A percentile compares a stretch with the other conserved stretches of the same genome.
Evolutionary conservation across 306 rosid genomes (phyloP).

Genomic region (Cicer arietinum): DNA sequence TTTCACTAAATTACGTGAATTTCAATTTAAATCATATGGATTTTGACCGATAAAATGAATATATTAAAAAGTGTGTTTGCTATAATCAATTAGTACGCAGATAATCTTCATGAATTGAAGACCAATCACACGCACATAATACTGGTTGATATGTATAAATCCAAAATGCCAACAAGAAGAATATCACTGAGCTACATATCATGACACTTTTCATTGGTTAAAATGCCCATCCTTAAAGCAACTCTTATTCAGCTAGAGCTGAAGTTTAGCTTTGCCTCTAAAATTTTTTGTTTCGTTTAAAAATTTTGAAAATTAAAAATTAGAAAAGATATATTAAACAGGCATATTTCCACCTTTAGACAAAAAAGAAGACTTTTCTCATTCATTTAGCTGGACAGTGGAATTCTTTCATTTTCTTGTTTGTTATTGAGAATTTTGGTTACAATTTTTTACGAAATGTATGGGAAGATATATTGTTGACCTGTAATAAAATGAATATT

Average conservation of each 20-base stretch:
- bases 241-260: neutral
- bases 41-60: too few relatives aligned
- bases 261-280: neutral
- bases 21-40: too few relatives aligned
- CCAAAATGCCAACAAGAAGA: neutral
- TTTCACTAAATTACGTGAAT: too few relatives aligned
- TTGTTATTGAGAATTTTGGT: constrained; percentile 6
- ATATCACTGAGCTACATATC: too few relatives aligned
- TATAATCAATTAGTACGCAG: too few relatives aligned
- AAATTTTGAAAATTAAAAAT: neutral
- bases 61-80: too few relatives aligned
- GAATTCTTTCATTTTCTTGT: constrained; percentile 9
- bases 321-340: neutral
- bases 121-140: too few relatives aligned
- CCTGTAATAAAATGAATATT: neutral
- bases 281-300: too few relatives aligned
- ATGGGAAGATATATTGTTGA: neutral
- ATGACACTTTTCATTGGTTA: too few relatives aligned
- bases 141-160: too few relatives aligned
- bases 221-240: neutral
- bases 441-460: constrained; percentile 4
- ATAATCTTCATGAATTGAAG: too few relatives aligned
- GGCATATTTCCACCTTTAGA: neutral
- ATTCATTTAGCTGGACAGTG: neutral
- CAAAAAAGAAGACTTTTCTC: constrained; percentile 36